Evolutionary conservation across 495 filamentous ascomycete genomes (phyloP).

Genomic region (Podospora appendiculata): DNA sequence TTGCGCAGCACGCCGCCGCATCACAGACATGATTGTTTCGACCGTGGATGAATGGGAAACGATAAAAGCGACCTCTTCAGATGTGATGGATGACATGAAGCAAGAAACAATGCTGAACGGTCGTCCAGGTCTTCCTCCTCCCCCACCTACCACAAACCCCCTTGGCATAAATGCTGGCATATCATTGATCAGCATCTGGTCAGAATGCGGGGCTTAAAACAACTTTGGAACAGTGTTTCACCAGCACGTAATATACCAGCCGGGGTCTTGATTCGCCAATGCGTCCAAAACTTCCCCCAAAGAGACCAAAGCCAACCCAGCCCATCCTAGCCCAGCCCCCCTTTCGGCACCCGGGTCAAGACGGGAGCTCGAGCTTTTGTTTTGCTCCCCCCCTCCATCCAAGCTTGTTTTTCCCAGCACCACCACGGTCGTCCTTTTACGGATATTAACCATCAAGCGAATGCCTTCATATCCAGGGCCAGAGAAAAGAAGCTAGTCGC

Average conservation of each 20-base stretch:
- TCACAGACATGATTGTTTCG: too few species aligned
- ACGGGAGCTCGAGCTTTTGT: too few species aligned
- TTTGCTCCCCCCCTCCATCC: too few species aligned
- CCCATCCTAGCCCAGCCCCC: background rate
- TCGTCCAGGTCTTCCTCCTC: background rate
- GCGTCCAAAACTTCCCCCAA: background rate
- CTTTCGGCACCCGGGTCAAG: background rate
- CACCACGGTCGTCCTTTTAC: background rate
- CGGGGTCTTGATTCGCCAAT: constrained; percentile 3
- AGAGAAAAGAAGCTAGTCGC: background rate
- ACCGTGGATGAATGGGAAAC: too few species aligned
- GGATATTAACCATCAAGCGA: background rate
- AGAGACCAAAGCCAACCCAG: too few species aligned
- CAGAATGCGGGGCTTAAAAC: constrained; percentile 5
- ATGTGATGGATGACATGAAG: background rate
- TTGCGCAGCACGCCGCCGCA: too few species aligned
- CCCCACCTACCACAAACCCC: background rate
- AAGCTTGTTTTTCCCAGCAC: too few species aligned
- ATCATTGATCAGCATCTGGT: background rate
- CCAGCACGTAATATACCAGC: background rate
- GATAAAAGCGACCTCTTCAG: background rate
- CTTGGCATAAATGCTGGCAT: background rate
- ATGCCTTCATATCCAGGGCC: constrained; percentile 2
- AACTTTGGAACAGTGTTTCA: constrained; percentile 1
- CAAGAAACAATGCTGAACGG: background rate